Base-by-base conservation (phyloP, 139 green algal species). In the Micromonas commoda region DNA sequence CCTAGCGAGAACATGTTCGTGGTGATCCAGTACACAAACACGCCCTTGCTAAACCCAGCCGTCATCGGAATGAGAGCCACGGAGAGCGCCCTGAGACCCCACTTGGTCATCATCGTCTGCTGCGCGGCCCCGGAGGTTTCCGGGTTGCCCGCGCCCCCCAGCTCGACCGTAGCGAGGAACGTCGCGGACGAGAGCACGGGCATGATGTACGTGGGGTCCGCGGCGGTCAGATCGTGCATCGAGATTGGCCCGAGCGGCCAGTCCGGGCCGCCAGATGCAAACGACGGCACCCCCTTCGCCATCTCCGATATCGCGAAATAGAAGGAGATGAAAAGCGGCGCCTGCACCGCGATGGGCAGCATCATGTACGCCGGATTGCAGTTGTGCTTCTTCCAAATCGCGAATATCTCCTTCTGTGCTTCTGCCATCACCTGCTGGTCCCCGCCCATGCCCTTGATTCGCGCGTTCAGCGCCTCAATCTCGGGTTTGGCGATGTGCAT, bases 211-310 rank as follows among this genome's bases (percentile, higher is more conserved):
- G 80, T 88, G 0, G 92, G 86, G 85, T 97, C 93, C 5, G 89
- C 63, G 3, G 85, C 31, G 0, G 93, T 93, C 2, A 97, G 86
- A 87, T 97, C 87, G 0, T 69, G 81, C 82, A 96, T 97, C 93
- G 90, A 97, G 0, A 92, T 45, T 19, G 79, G 67, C n/a, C n/a
- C n/a, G n/a, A n/a, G n/a, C n/a, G n/a, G 61, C 92, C 92, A 32
- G 90, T 92, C 6, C 81, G 39, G 19, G 82, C 85, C 45, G 95
- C 76, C 0, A 87, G 91, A 5, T 89, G 89, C 16, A 95, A 45
- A 39, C 26, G 63, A 32, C 63, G 33, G 73, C 52, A 77, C 51
- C 80, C 65, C 34, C 65, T 68, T n/a, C 24, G 54, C 60, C 79
- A 78, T 80, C 74, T 31, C 45, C 13, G 19, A 57, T 6, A 85